phyloP scores from a whole-genome alignment of 257 asterid genomes.

The Solanum paucissectum region DNA sequence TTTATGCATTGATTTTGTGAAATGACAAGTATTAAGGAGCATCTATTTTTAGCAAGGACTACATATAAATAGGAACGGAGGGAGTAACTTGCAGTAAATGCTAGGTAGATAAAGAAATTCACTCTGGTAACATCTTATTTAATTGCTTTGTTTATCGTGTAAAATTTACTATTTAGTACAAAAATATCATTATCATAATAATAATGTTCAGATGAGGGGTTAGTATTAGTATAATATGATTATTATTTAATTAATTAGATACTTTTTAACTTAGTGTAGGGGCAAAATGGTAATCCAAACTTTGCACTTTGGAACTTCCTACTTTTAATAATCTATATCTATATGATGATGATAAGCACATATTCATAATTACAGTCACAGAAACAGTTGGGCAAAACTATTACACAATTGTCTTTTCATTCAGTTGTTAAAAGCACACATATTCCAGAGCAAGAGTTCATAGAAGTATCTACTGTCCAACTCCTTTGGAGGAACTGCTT shows the following conservation, averaged over 20 bases:
- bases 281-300: not conserved
- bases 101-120: not conserved
- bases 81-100: not conserved
- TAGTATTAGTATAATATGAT: not conserved
- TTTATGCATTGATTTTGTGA: not conserved
- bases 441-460: not conserved
- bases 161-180: not conserved
- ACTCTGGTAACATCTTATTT: not conserved
- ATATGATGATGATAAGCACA: not conserved
- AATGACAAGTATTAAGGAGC: not conserved
- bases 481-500: not conserved
- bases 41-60: not conserved
- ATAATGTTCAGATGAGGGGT: not conserved
- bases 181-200: too few species aligned
- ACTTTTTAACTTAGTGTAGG: not conserved
- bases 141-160: not conserved
- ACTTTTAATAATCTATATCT: not conserved
- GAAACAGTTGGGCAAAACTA: not conserved
- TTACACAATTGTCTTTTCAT: not conserved
- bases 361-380: not conserved
- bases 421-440: not conserved
- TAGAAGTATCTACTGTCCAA: not conserved
- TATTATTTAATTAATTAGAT: too few species aligned
- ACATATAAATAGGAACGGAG: not conserved
- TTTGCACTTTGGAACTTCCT: not conserved